A percentile compares a stretch with the other conserved stretches of the same genome.
These are phyloP conservation scores for Sphaerostilbella broomeana DNA, from an alignment of 2,329 filamentous ascomycete species.

Conservation along the genomic window DNA sequence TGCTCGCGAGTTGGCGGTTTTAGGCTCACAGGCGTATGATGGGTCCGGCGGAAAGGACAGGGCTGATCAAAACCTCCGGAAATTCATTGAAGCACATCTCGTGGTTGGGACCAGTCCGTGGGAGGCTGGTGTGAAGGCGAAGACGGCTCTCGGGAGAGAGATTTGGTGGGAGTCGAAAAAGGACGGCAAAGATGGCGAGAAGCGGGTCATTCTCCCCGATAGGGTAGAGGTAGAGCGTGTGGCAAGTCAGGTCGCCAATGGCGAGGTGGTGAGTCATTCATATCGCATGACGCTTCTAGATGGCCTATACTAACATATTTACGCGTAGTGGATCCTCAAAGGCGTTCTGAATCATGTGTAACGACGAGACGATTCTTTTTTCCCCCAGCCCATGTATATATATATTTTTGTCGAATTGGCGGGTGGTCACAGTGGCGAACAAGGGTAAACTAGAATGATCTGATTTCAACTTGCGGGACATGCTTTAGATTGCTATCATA, in stretches of 20 bases:
- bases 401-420: too few relatives aligned
- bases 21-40: conserved; percentile 68
- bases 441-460: too few relatives aligned
- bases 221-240: conserved; percentile 70
- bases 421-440: too few relatives aligned
- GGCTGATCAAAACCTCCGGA: conserved; percentile 66
- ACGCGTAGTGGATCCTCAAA: conserved; percentile 56
- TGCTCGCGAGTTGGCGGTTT: conserved; percentile 60
- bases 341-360: conserved; percentile 41
- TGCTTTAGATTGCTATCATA: too few relatives aligned
- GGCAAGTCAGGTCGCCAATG: conserved; percentile 73
- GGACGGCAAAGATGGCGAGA: conserved; percentile 40
- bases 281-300: too few relatives aligned
- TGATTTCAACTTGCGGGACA: too few relatives aligned
- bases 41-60: conserved; percentile 68
- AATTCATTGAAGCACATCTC: conserved; percentile 83
- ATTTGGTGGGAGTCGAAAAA: conserved; percentile 73
- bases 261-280: conserved; percentile 57
- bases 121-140: conserved; percentile 57
- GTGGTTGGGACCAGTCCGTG: conserved; percentile 70
- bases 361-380: conserved; percentile 1
- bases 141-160: conserved; percentile 56
- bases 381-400: not conserved
- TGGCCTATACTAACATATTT: not conserved
- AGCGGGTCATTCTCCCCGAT: conserved; percentile 69